Base-by-base conservation (phyloP, 164 flowering plant species). In the Santalum album region DNA sequence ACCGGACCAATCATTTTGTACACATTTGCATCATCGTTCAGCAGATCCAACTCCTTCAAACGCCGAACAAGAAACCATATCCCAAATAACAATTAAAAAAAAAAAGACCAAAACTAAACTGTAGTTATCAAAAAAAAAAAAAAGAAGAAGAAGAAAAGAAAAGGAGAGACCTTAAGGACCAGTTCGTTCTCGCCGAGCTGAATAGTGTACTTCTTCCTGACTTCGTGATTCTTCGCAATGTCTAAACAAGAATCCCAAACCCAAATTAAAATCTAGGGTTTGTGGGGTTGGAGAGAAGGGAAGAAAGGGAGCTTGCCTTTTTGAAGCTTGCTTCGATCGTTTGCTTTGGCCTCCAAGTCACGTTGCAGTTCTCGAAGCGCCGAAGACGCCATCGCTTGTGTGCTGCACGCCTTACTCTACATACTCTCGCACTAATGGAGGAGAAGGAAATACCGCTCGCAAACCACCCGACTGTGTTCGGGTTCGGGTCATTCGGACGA, bases 161-260 rank as follows among this genome's bases (percentile, higher is more conserved):
- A 25, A 9, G 29, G n/a, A 18, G 7, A 43, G 11, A 80, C 97
- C 90, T 86, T 91, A 54, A 91, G 95, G 56, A 92, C 97, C 40
- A 92, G 90, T 72, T 92, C 99, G 62, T 92, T 92, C 68, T 92
- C 99, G 19, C 99, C 97, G 2, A 89, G 85, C 72, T 92, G 99
- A 54, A 89, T 77, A 0, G 97, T 92, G 73, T 89, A 92, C 73
- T 87, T 88, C 87, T 89, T 92, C 62, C 96, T 79, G 36, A 89
- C 84, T 78, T 89, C 90, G 38, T 92, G 97, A 57, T 92, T 89
- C 78, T 84, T 89, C 11, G 82, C 72, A 44, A 89, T 81, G 61
- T 92, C 99, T 90, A 77, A 14, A 53, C 52, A 32, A 32, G 36
- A 12, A 32, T 32, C 7, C 36, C 10, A 32, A 12, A 32, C 36